Evolutionary conservation across 2,329 filamentous ascomycete genomes (phyloP), one percentile per base, ranked within the genome.

Genomic region (Fusarium chlamydosporum): DNA sequence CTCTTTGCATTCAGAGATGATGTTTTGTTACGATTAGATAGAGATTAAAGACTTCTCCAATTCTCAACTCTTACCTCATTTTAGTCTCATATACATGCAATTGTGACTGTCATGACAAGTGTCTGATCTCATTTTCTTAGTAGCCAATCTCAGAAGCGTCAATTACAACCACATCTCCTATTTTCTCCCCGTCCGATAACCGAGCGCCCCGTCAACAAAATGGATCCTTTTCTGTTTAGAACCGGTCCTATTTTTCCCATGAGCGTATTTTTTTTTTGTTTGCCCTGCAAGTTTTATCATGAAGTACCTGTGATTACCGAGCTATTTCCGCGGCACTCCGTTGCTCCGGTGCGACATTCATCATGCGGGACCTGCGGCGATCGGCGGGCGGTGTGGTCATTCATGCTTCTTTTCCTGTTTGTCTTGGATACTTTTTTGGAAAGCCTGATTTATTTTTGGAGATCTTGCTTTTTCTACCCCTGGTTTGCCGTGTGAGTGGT

Each of bases 291-390:
- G 26, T 29, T 55, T 62, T 23, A 38, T 53, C 37, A 57, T 50
- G 47, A 56, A n/a, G 20, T 16, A 15, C n/a, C n/a, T n/a, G 40
- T 45, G 51, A 34, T 69, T 68, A 51, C 71, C 71, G 71, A 72
- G 67, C 58, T 73, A 72, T 71, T 72, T 69, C 71, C 71, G 71
- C 41, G 6, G 31, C 27, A n/a, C 37, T 65, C 61, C 62, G 18
- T 45, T 71, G 57, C 71, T 65, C 71, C 69, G 71, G 64, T 23
- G 9, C 34, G 51, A 52, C 62, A 18, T 47, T 11, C 29, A 29
- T 29, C 10, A 26, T 68, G 55, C 55, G 61, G 65, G 56, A 51
- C 42, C 42, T 58, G 56, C 68, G 57, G 61, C 56, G 65, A 70
- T 67, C 69, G 46, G 66, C 61, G 46, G 47, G 38, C 50, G 38